Base-by-base conservation (phyloP, 352 stramenopile genomes). In the Pythium apleroticum region DNA sequence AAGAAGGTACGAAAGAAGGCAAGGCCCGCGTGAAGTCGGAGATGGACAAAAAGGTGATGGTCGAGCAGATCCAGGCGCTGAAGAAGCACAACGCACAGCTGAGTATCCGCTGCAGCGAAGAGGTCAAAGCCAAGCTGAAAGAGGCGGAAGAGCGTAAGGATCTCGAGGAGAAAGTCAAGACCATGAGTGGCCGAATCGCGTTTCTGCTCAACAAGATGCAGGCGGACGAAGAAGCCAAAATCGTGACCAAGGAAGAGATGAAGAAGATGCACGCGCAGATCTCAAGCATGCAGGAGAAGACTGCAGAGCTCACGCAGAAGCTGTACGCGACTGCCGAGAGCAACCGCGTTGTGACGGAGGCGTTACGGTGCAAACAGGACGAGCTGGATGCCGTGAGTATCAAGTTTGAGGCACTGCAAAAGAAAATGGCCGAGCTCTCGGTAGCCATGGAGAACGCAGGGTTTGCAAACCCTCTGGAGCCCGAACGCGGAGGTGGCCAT, bases 191-290 rank as follows among this genome's bases (percentile, higher is more conserved):
- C 0, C 91, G 96, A 5, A 76, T 98, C 4, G 88, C 88, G 19
- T 98, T 98, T 69, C 61, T 99, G 37, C 87, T 99, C 50, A 98
- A 98, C 78, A 98, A 98, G 69, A 97, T 99, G 81, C 94, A 99
- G 65, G 91, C 88, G 11, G 95, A 98, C 63, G 95, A 98, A 73
- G 96, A 98, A 63, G 89, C 88, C 46, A 97, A 95, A 59, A 90
- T 97, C 46, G 90, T 96, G 55, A 88, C 83, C 35, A 94, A 94
- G 45, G 96, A 98, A 69, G 95, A 98, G 41, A 84, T 88, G 27
- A 98, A 98, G 75, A 98, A 98, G 63, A 90, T 98, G 53, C 79
- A 98, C 48, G 89, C 86, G 14, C 93, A 98, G 66, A 81, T 98
- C 46, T 81, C 90, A 25, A 96, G 76, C 27, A 63, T 97, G 28